phyloP scores from a whole-genome alignment of 345 rosid genomes.

The Balakata baccata region DNA sequence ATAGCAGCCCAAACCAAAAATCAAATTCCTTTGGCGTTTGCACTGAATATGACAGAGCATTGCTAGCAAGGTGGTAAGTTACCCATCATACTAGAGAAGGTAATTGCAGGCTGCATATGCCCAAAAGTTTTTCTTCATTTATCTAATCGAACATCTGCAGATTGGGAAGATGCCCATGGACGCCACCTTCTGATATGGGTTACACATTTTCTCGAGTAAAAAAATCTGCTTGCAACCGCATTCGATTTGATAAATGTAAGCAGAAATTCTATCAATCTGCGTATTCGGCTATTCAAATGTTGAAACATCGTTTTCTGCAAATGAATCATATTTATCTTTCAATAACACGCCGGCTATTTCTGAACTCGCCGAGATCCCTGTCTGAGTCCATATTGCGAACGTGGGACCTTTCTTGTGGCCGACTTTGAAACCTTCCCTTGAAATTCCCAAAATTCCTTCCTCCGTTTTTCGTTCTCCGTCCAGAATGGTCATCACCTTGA shows the following conservation, averaged over 20 bases:
- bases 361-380: conserved; percentile 33
- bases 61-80: not conserved
- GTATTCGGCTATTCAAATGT: no score
- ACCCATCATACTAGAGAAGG: not conserved
- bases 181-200: not conserved
- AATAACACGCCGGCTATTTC: conserved; percentile 52
- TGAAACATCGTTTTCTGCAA: not conserved
- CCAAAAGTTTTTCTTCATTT: not conserved
- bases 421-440: conserved; percentile 16
- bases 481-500: conserved; percentile 16
- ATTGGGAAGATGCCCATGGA: not conserved
- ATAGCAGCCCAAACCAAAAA: not conserved
- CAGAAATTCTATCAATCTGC: not conserved
- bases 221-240: not conserved
- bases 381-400: conserved; percentile 21
- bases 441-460: conserved; percentile 16
- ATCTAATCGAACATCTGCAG: not conserved
- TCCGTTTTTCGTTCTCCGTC: conserved; percentile 17
- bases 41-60: not conserved
- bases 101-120: not conserved
- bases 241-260: not conserved
- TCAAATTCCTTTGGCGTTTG: not conserved
- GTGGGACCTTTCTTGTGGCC: conserved; percentile 19
- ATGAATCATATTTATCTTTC: conserved; percentile 35
- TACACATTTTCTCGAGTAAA: not conserved